Evolutionary conservation across 805 yeast genomes (phyloP), one percentile per base, ranked within the genome.

Genomic region (Ogataea saltuana): DNA sequence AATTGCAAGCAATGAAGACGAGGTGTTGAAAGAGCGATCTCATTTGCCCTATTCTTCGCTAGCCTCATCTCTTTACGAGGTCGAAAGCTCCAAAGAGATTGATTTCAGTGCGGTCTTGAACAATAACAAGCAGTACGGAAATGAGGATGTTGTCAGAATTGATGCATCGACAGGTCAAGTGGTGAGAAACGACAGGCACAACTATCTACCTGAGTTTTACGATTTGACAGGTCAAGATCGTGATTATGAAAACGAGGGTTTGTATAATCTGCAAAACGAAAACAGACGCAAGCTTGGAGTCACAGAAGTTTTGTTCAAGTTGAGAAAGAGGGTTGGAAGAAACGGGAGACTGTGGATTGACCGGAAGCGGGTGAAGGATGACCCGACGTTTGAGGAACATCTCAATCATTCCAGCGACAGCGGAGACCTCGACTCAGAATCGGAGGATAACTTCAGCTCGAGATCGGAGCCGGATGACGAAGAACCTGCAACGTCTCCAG

Each of bases 41-140:
- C 89, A 85, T 56, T 72, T 87, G 1, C 91, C 95, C 3, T 87
- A 84, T 59, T 83, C 93, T 10, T 85, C 95, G 1, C 83, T 88
- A 29, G 78, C 89, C 0, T 75, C 86, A 1, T 77, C 84, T 11
- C 72, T 75, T 37, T 86, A 78, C 58, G 88, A 79, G 59, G 74
- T 81, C 46, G 80, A 81, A 54, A 75, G 80, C 30, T 72, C 83
- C 7, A 81, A 79, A 48, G 80, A 75, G 42, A 62, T 77, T 10
- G 75, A 75, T 27, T 67, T 67, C 55, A 69, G 71, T 33, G 54
- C 68, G 20, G 50, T 71, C 23, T 71, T 77, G 41, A 76, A 69
- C 21, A 72, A 70, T n/a, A 70, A 70, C 40, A 60, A 61, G 28
- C 73, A 77, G 15, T 67, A 59, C 33, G 54, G 56, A 22, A 53